Evolutionary conservation across 495 filamentous ascomycete species (phyloP).

Genomic region (Penicillium argentinense): DNA sequence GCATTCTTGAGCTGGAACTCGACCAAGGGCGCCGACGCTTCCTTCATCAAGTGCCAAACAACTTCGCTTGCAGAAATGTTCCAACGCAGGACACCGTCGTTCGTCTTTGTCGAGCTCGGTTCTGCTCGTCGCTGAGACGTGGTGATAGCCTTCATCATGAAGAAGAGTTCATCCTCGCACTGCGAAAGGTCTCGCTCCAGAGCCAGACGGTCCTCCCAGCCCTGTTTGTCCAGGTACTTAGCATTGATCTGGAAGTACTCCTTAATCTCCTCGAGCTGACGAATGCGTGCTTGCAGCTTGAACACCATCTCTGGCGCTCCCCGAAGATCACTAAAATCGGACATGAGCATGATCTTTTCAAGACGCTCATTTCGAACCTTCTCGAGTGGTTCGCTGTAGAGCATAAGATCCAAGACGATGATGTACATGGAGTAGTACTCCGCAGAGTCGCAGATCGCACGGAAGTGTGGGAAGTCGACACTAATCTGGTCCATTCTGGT

Average conservation of each 20-base stretch:
- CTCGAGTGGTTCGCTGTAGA: constrained; percentile 94
- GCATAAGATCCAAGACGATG: constrained; percentile 89
- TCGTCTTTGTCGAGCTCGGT: constrained; percentile 61
- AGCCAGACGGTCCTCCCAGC: constrained; percentile 83
- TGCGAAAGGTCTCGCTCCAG: constrained; percentile 84
- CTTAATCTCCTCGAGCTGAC: constrained; percentile 96
- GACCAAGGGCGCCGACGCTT: constrained; percentile 81
- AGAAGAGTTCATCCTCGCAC: constrained; percentile 97
- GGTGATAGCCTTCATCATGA: constrained; percentile 99
- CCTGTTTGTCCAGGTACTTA: constrained; percentile 80
- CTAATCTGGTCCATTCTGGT: constrained; percentile 89
- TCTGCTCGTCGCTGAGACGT: constrained; percentile 87
- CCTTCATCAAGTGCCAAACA: constrained; percentile 92
- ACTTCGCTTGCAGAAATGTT: constrained; percentile 89
- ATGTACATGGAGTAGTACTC: constrained; percentile 98
- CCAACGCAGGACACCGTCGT: constrained; percentile 74
- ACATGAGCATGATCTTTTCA: constrained; percentile 99
- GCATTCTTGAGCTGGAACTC: constrained; percentile 91
- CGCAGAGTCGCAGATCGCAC: constrained; percentile 89
- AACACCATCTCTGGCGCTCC: constrained; percentile 93
- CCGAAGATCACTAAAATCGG: constrained; percentile 95
- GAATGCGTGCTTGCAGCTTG: constrained; percentile 84
- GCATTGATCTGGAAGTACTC: constrained; percentile 91
- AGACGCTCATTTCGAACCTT: constrained; percentile 90
- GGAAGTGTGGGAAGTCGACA: constrained; percentile 91